phyloP scores from a whole-genome alignment of 768 basidiomycete genomes.

The Leccinum sublutescens region DNA sequence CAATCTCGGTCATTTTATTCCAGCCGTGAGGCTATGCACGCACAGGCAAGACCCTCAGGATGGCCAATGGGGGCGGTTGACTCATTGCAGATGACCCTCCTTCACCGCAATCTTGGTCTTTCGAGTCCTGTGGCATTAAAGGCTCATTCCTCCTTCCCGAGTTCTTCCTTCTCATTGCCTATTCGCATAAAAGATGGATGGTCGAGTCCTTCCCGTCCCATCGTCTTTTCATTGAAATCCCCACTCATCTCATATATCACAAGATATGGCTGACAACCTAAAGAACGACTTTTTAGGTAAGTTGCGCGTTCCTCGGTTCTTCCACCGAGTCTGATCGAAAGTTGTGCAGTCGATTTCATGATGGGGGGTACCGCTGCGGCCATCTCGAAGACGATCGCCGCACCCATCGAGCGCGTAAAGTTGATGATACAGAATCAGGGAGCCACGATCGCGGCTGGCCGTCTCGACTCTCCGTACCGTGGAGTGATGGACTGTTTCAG shows the following conservation, averaged over 20 bases:
- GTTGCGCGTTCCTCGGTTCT: neutral
- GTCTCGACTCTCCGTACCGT: conserved; percentile 36
- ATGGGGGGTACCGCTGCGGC: conserved; percentile 36
- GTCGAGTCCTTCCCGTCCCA: too few species aligned
- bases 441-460: conserved; percentile 36
- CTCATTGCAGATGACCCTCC: neutral
- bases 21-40: neutral
- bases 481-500: conserved; percentile 38
- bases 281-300: conserved; percentile 22
- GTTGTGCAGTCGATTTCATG: conserved; percentile 33
- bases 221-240: conserved; percentile 7
- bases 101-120: neutral
- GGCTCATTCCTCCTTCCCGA: conserved; percentile 7
- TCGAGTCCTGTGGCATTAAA: neutral
- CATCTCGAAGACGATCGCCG: conserved; percentile 40
- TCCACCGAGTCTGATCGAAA: conserved; percentile 2
- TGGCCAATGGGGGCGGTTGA: neutral
- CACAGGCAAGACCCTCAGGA: neutral
- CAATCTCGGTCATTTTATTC: neutral
- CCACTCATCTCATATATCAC: conserved; percentile 17
- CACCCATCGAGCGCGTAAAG: conserved; percentile 42
- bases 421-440: conserved; percentile 41
- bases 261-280: conserved; percentile 7
- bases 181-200: conserved; percentile 8
- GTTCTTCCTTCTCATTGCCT: conserved; percentile 11